Evolutionary conservation across 176 grass and related monocot genomes (phyloP).

Genomic region (Alopecurus myosuroides): DNA sequence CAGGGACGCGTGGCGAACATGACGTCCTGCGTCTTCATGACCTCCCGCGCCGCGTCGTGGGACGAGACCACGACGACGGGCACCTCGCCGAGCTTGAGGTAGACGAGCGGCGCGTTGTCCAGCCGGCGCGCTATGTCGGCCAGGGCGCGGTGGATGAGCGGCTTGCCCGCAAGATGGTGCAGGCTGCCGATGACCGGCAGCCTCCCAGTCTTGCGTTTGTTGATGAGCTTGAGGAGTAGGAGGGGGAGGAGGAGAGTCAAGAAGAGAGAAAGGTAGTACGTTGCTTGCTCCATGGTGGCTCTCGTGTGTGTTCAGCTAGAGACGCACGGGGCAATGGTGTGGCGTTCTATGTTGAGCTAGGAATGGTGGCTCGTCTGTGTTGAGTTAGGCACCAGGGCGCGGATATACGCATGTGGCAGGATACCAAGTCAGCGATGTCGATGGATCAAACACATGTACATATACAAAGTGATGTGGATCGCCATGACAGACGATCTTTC

Average conservation of each 20-base stretch:
- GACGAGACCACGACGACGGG: not conserved
- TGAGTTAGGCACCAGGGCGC: not conserved
- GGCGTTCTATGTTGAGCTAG: not conserved
- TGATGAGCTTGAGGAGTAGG: not conserved
- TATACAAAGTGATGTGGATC: not conserved
- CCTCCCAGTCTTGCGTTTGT: fast-evolving
- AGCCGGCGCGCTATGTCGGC: not conserved
- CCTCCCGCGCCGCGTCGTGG: not conserved
- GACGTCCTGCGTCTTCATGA: not conserved
- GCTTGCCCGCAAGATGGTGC: not conserved
- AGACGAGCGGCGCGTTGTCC: not conserved
- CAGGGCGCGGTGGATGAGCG: not conserved
- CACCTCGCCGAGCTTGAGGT: slow-evolving; percentile 8
- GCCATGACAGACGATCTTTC: not conserved
- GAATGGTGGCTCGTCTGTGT: not conserved
- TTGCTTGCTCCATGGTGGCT: not conserved
- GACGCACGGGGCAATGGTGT: not conserved
- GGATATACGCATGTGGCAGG: not conserved
- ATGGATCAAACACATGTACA: not conserved
- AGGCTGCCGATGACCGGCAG: not conserved
- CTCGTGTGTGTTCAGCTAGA: not conserved
- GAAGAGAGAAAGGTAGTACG: not conserved
- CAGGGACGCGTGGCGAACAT: not conserved
- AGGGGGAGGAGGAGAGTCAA: not conserved
- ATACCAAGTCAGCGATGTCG: not conserved